Evolutionary conservation across 73 alveolate genomes (phyloP), one percentile per base, ranked within the genome.

Genomic region (Paramecium primaurelia): DNA sequence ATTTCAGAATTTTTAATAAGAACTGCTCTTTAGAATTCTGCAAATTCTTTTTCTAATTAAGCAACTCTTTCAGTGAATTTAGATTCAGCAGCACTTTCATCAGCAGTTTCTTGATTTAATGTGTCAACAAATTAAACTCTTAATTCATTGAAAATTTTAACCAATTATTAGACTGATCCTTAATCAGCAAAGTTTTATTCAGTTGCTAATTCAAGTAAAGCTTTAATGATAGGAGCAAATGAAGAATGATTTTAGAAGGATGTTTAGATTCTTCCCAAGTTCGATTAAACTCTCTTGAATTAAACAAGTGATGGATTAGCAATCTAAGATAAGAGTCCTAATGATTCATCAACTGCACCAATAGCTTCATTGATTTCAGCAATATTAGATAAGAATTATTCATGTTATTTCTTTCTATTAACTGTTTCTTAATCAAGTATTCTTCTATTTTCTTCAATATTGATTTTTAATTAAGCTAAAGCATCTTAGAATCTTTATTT

Each of bases 1-100:
- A 80, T 25, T 80, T 80, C 91, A 18, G 91, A 42, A 44, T 42
- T 80, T 42, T 80, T 80, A 8, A 80, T 80, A 9, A 80, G 75
- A 36, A 80, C 91, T 10, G 91, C 91, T 80, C 91, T 80, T 80
- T 80, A 80, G 91, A 80, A 80, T 45, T 80, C 91, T 25, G 91
- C 37, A 38, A 44, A 47, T 80, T 80, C 91, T 64, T 80, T 45
- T 47, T 80, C 91, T 26, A 80, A 49, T 80, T 80, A 44, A 18
- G 71, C 44, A 4, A 80, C 91, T 80, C 91, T 80, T 28, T 42
- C 20, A 20, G 34, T 64, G 49, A 80, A 80, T 47, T 80, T 80
- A 9, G 47, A 11, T 80, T 80, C 71, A 45, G 91, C 91, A 8
- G 71, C 73, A n/a, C 58, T 80, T 42, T 80, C 91, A 32, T 80